Evolutionary conservation across 83 land plant genomes (phyloP), one percentile per base, ranked within the genome.

Genomic region (Picea engelmannii): DNA sequence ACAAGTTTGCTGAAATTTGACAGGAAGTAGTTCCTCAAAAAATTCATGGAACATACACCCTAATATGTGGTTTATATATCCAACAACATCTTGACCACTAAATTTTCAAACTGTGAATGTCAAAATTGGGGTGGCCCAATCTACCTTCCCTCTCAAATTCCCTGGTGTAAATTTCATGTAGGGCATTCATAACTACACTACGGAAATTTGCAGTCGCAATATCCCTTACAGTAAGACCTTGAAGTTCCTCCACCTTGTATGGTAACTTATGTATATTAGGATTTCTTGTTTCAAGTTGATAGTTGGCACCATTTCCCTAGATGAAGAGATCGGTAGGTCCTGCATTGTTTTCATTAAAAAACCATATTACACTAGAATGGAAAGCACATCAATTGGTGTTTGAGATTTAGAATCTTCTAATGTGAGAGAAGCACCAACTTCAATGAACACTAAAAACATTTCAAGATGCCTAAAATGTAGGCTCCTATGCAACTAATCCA

Each of bases 141-240:
- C 99, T 93, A 49, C 99, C 99, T 2, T 99, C 99, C 71, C 99
- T 90, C 17, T 99, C 99, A 94, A 92, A 97, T n/a, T 98, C 99
- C 99, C 99, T 95, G 13, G 99, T 92, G 81, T 90, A 97, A 70
- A 97, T 83, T 63, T 89, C 90, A 42, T 99, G 99, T 40, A 69
- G 74, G 24, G 89, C 87, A 80, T 86, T 93, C 27, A 96, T 92
- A 49, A 97, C 99, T 5, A 93, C 92, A 88, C 99, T 97, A 71
- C 96, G 99, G 74, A 96, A 97, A 84, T 96, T 97, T 60, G 97
- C 95, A 74, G 99, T 95, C 86, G 98, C 87, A 71, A 94, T 81
- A 27, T 85, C 66, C 35, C 79, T 90, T 12, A 92, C 83, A 64
- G 82, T 59, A 18, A 87, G 79, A 5, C 89, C 96, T 80, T 97